A percentile compares a stretch with the other conserved stretches of the same genome.
Evolutionary conservation across 306 rosid species (phyloP).

Genomic region (Ochetophila trinervis): DNA sequence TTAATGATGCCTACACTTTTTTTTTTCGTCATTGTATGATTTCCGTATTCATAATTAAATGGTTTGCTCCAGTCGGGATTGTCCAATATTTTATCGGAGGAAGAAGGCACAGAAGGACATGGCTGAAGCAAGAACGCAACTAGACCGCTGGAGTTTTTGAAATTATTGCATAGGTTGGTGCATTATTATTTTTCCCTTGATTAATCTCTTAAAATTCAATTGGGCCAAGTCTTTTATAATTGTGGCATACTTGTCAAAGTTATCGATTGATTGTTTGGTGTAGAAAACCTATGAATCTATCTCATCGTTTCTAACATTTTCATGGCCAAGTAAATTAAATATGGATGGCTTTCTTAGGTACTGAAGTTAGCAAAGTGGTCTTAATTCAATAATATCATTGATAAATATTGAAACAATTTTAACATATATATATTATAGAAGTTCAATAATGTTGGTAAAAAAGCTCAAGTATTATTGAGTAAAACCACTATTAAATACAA

Average conservation of each 20-base stretch:
- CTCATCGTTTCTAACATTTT: too few species aligned
- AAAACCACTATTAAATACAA: too few species aligned
- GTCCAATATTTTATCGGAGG: conserved; percentile 91
- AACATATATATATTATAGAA: too few species aligned
- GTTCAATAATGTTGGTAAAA: too few species aligned
- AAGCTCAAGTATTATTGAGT: too few species aligned
- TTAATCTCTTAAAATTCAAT: neutral
- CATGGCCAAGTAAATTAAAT: too few species aligned
- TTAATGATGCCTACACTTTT: neutral
- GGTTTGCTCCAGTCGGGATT: conserved; percentile 73
- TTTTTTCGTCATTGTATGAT: neutral
- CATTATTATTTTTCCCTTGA: neutral
- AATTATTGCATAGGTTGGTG: conserved; percentile 27
- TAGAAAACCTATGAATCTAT: too few species aligned
- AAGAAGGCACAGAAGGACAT: conserved; percentile 97
- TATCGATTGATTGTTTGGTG: too few species aligned
- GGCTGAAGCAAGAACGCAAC: conserved; percentile 83
- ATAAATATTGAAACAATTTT: too few species aligned
- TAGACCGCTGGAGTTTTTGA: conserved; percentile 89
- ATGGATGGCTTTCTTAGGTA: too few species aligned
- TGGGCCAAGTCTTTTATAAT: neutral
- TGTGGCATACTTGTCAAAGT: neutral
- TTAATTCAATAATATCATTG: too few species aligned
- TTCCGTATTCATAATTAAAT: conserved; percentile 17
- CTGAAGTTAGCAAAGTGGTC: too few species aligned